phyloP scores from a whole-genome alignment of 2,329 filamentous ascomycete genomes.

The Penicillium crustosum region DNA sequence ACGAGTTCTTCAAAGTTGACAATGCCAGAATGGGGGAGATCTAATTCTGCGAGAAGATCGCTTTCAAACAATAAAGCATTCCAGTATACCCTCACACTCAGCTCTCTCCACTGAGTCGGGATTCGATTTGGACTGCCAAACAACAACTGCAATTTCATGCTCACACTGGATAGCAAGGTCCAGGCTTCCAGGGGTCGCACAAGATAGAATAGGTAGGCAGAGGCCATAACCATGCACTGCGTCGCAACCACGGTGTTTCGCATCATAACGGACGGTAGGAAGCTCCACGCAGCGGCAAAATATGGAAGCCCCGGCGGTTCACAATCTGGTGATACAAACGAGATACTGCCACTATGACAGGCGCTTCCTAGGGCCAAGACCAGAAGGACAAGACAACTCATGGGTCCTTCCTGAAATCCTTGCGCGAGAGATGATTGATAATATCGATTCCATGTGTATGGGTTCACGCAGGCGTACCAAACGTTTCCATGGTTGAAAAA shows the following conservation, averaged over 20 bases:
- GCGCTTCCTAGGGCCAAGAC: slow-evolving; percentile 77
- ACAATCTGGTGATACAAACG: slow-evolving; percentile 65
- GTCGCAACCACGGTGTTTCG: slow-evolving; percentile 74
- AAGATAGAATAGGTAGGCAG: slow-evolving; percentile 79
- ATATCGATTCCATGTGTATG: slow-evolving; percentile 74
- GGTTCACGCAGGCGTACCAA: slow-evolving; percentile 84
- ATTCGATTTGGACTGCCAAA: slow-evolving; percentile 72
- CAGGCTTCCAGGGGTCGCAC: slow-evolving; percentile 80
- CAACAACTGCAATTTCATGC: slow-evolving; percentile 76
- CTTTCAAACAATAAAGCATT: slow-evolving; percentile 78
- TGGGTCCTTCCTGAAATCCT: slow-evolving; percentile 73
- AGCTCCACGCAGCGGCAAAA: slow-evolving; percentile 76
- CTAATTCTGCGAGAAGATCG: slow-evolving; percentile 74
- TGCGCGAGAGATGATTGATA: slow-evolving; percentile 73
- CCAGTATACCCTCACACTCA: slow-evolving; percentile 80
- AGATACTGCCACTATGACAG: slow-evolving; percentile 73
- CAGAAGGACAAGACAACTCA: slow-evolving; percentile 78
- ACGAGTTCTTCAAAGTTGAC: slow-evolving; percentile 80
- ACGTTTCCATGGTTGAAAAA: slow-evolving; percentile 81
- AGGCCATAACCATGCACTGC: slow-evolving; percentile 77
- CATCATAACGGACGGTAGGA: slow-evolving; percentile 76
- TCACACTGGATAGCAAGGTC: slow-evolving; percentile 75
- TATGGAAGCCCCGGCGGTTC: slow-evolving; percentile 75
- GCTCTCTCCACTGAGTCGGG: slow-evolving; percentile 67
- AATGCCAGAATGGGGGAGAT: slow-evolving; percentile 78